Conservation (phyloP, 192 early-diverging fungal species). For the Backusella australiensis region DNA sequence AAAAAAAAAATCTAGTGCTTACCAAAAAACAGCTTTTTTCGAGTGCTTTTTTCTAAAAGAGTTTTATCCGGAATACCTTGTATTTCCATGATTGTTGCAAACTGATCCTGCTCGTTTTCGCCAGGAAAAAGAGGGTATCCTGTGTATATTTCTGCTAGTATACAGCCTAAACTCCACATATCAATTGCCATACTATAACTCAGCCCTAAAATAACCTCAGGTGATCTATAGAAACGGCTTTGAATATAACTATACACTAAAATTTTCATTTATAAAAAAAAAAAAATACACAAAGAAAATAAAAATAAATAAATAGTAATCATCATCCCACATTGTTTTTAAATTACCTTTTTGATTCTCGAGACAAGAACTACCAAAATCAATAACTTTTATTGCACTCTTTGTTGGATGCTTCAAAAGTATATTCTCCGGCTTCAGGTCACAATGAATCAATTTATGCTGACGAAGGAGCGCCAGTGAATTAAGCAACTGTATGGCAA, state of each 20-base stretch:
- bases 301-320: background rate
- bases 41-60: conserved; percentile 69
- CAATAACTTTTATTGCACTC: conserved; percentile 90
- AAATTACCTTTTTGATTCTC: conserved; percentile 63
- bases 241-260: conserved; percentile 94
- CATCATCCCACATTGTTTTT: background rate
- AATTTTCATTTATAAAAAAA: background rate
- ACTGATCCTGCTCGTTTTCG: conserved; percentile 93
- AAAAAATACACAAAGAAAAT: background rate
- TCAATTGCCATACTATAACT: conserved; percentile 88
- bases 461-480: conserved; percentile 67
- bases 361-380: conserved; percentile 91
- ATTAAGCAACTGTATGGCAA: conserved; percentile 79
- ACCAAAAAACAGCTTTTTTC: conserved; percentile 87
- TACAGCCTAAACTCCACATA: conserved; percentile 94
- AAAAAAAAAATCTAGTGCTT: conserved; percentile 23
- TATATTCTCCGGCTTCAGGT: conserved; percentile 94
- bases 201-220: conserved; percentile 89
- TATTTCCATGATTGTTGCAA: conserved; percentile 90
- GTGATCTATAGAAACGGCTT: conserved; percentile 90
- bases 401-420: conserved; percentile 65
- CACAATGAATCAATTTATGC: conserved; percentile 86
- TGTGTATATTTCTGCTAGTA: conserved; percentile 82
- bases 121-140: conserved; percentile 93
- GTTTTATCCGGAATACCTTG: conserved; percentile 72